Percentiles rank a stretch among this genome's conserved stretches.
These are phyloP conservation scores for Cladosporium sp. DNA, from an alignment of 2,329 filamentous ascomycete genomes.

Conservation along the genomic window DNA sequence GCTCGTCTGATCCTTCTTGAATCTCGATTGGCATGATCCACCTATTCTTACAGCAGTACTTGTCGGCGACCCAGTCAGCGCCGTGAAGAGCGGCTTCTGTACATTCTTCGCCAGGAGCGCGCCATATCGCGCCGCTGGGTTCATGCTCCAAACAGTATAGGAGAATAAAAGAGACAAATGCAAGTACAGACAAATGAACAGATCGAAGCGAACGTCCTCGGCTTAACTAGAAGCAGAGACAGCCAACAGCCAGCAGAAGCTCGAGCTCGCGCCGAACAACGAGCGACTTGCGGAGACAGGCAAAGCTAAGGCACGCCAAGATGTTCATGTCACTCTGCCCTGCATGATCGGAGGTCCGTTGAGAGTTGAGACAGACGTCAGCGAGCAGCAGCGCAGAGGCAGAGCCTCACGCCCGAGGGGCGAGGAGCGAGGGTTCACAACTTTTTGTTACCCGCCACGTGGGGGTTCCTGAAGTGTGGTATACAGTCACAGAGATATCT, in stretches of 20 bases:
- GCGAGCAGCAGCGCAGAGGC: background rate
- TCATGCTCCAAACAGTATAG: conserved; percentile 5
- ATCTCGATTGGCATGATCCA: background rate
- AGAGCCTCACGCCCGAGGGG: background rate
- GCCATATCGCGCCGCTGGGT: conserved; percentile 15
- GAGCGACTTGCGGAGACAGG: conserved; percentile 11
- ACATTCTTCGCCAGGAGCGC: conserved; percentile 8
- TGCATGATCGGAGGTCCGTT: background rate
- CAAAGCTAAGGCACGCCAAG: background rate
- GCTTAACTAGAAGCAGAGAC: conserved; percentile 2
- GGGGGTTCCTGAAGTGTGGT: conserved; percentile 11
- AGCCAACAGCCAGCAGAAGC: conserved; percentile 11
- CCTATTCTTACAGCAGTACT: background rate
- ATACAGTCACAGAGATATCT: conserved; percentile 1
- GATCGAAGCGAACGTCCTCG: background rate
- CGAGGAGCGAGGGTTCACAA: conserved; percentile 3
- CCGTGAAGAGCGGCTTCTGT: conserved; percentile 1
- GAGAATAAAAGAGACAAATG: background rate
- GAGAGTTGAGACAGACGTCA: conserved; percentile 9
- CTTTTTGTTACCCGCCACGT: conserved; percentile 20
- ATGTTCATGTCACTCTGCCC: background rate
- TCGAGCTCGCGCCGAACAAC: conserved; percentile 4
- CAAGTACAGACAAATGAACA: background rate
- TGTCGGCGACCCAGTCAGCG: background rate
- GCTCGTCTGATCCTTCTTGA: background rate